phyloP scores from a whole-genome alignment of 108 stramenopile species.

The Pseudonitzschia multiseries region DNA sequence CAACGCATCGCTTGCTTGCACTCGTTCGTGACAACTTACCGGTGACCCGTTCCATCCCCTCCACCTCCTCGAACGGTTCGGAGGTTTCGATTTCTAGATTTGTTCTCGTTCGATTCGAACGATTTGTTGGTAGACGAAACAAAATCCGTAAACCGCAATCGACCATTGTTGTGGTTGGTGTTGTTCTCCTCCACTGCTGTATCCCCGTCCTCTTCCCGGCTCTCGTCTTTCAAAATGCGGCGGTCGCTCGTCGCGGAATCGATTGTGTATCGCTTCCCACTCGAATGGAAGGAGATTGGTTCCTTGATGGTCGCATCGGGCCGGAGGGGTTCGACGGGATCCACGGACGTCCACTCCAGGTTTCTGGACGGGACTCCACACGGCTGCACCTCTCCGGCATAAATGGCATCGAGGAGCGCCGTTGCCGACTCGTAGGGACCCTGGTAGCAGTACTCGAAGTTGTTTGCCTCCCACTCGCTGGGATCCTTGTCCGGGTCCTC shows the following conservation, averaged over 20 bases:
- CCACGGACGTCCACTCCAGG: not conserved
- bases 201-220: not conserved
- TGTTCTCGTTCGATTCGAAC: not conserved
- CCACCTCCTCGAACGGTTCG: not conserved
- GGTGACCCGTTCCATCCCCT: constrained; percentile 8
- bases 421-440: constrained; percentile 7
- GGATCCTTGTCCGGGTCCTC: constrained; percentile 14
- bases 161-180: not conserved
- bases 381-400: not conserved
- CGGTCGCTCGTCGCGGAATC: not conserved
- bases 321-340: not conserved
- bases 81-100: constrained; percentile 1
- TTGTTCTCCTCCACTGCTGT: not conserved
- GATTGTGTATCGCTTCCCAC: constrained; percentile 13
- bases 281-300: constrained; percentile 16
- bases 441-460: constrained; percentile 18
- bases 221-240: not conserved
- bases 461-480: constrained; percentile 2
- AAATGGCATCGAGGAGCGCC: not conserved
- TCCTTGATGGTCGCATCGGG: constrained; percentile 15
- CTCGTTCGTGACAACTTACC: not conserved
- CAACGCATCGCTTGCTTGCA: not conserved
- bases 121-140: not conserved
- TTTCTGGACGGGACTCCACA: not conserved
- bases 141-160: not conserved